phyloP scores from a whole-genome alignment of 2,329 filamentous ascomycete genomes.

The Sporothrix humicola region DNA sequence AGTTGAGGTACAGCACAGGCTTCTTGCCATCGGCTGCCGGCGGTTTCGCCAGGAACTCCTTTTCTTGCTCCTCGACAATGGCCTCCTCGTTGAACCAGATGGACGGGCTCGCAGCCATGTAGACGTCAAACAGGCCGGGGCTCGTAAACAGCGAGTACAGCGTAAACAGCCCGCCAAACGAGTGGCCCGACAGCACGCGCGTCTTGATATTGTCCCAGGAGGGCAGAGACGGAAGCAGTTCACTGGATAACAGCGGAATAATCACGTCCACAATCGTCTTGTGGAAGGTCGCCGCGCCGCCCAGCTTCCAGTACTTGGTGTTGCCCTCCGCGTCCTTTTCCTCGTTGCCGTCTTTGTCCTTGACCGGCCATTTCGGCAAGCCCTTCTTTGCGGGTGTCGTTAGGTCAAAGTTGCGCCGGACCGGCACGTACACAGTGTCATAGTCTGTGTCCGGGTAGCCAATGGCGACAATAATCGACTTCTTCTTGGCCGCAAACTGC shows the following conservation, averaged over 20 bases:
- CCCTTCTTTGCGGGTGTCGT: slow-evolving; percentile 30
- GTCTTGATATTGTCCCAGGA: slow-evolving; percentile 23
- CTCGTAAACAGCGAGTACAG: slow-evolving; percentile 32
- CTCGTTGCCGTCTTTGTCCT: slow-evolving; percentile 16
- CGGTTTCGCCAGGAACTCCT: background rate
- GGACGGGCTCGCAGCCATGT: slow-evolving; percentile 34
- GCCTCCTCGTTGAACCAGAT: slow-evolving; percentile 34
- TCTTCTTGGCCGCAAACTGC: slow-evolving; percentile 21
- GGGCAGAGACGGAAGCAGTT: slow-evolving; percentile 25
- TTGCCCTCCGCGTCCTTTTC: background rate
- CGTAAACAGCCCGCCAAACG: slow-evolving; percentile 34
- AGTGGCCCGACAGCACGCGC: slow-evolving; percentile 34
- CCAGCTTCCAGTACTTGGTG: background rate
- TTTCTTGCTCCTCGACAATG: slow-evolving; percentile 30
- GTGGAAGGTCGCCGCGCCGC: slow-evolving; percentile 21
- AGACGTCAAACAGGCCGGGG: slow-evolving; percentile 35
- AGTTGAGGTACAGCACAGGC: slow-evolving; percentile 33
- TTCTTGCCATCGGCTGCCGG: background rate
- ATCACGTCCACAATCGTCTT: slow-evolving; percentile 16
- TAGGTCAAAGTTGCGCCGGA: slow-evolving; percentile 30
- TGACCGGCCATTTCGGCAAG: slow-evolving; percentile 12
- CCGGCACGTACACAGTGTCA: slow-evolving; percentile 5
- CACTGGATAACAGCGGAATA: slow-evolving; percentile 17
- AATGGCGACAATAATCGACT: slow-evolving; percentile 33
- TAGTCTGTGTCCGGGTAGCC: slow-evolving; percentile 30